phyloP scores from a whole-genome alignment of 2,329 filamentous ascomycete species.

The Colletotrichum orchidophilum region DNA sequence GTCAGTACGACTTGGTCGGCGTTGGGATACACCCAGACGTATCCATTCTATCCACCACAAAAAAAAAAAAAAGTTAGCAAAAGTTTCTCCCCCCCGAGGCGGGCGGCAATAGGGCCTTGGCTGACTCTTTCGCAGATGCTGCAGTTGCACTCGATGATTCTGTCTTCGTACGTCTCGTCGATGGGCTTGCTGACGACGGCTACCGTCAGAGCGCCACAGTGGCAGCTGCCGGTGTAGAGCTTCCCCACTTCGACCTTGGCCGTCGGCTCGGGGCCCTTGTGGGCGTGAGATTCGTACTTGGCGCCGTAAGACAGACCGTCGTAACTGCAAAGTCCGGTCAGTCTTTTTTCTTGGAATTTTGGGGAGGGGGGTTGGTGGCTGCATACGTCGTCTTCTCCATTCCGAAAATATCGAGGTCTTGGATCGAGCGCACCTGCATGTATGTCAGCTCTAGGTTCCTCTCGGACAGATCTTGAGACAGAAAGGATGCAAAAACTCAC shows the following conservation, averaged over 20 bases:
- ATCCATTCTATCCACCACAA: constrained; percentile 52
- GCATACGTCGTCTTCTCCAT: constrained; percentile 48
- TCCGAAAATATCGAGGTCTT: constrained; percentile 53
- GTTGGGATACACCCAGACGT: constrained; percentile 55
- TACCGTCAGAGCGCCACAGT: constrained; percentile 59
- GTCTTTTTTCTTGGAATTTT: not conserved
- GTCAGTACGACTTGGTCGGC: constrained; percentile 51
- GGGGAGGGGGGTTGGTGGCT: constrained; percentile 16
- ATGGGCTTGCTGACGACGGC: constrained; percentile 54
- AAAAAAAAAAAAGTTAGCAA: not conserved
- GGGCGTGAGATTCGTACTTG: constrained; percentile 46
- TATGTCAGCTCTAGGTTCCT: not conserved
- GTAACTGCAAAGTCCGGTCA: constrained; percentile 41
- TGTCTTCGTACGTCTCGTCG: constrained; percentile 45
- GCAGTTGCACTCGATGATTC: constrained; percentile 58
- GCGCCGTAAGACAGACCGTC: constrained; percentile 47
- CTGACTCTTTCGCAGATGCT: constrained; percentile 57
- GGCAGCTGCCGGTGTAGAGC: constrained; percentile 60
- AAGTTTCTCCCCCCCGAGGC: not conserved
- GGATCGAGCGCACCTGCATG: constrained; percentile 52
- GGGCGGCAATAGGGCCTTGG: not conserved
- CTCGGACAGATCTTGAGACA: not conserved
- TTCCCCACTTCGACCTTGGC: constrained; percentile 47
- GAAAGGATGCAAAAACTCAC: constrained; percentile 41
- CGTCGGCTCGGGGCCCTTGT: constrained; percentile 52